Evolutionary conservation across 192 early-diverging fungal genomes (phyloP).

Genomic region (Jimgerdemannia lactiflua): DNA sequence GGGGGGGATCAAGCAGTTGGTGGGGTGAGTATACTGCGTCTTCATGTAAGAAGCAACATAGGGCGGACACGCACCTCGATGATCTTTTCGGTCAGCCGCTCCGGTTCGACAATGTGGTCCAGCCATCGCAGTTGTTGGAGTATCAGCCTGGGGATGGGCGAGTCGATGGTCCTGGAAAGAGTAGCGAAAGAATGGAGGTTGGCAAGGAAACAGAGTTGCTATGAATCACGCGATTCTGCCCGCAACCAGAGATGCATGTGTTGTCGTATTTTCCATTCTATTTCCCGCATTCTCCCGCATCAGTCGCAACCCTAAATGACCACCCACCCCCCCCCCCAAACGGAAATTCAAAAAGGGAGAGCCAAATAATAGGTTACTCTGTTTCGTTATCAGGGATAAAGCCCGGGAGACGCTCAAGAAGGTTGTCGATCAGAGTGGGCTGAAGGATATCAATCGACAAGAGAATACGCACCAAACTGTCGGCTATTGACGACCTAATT

Average conservation of each 20-base stretch:
- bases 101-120: conserved; percentile 66
- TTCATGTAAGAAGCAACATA: too few relatives aligned
- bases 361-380: background rate
- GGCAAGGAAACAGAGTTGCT: background rate
- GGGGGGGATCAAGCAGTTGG: background rate
- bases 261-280: background rate
- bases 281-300: background rate
- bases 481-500: background rate
- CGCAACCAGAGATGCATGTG: background rate
- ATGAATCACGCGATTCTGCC: too few relatives aligned
- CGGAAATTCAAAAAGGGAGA: too few relatives aligned
- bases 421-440: background rate
- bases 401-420: background rate
- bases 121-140: conserved; percentile 76
- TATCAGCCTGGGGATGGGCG: background rate
- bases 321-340: too few relatives aligned
- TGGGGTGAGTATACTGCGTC: too few relatives aligned
- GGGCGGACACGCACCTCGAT: conserved; percentile 43
- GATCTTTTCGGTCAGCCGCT: conserved; percentile 54
- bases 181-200: background rate
- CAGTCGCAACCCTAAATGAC: too few relatives aligned
- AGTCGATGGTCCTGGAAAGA: background rate
- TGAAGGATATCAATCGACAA: background rate
- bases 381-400: background rate
- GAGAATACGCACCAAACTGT: background rate